Evolutionary conservation across 345 rosid species (phyloP).

Genomic region (Microcos paniculata): DNA sequence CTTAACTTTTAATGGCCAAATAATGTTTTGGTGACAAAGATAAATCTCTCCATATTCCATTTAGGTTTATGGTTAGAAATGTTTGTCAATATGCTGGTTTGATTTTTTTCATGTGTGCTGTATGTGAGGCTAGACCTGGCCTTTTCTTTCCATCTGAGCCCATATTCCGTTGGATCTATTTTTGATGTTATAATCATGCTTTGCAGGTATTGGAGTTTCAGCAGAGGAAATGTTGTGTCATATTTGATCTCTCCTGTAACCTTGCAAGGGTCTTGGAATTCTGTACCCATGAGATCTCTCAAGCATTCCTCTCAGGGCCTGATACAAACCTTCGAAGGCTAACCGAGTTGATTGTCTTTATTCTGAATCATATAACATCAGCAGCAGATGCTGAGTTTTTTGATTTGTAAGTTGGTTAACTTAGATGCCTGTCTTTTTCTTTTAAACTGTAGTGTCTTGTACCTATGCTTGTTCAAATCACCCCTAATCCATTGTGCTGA

Average conservation of each 20-base stretch:
- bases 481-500: neutral
- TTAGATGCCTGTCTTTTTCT: neutral
- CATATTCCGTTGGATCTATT: neutral
- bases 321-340: constrained; percentile 92
- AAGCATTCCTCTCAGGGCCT: constrained; percentile 71
- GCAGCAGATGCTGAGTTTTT: constrained; percentile 87
- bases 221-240: constrained; percentile 83
- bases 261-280: constrained; percentile 92
- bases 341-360: constrained; percentile 77
- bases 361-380: constrained; percentile 80
- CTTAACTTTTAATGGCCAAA: neutral
- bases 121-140: neutral
- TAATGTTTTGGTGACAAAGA: neutral
- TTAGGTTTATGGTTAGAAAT: neutral
- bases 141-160: constrained; percentile 6
- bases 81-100: neutral
- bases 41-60: neutral
- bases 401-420: constrained; percentile 64
- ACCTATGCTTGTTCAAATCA: neutral
- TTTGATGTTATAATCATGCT: constrained; percentile 13
- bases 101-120: neutral
- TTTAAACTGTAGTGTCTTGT: neutral
- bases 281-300: constrained; percentile 81
- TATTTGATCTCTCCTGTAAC: constrained; percentile 93
- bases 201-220: constrained; percentile 77